A percentile compares a stretch with the other conserved stretches of the same genome.
Evolutionary conservation across 441 rosid species (phyloP).

Genomic region (Pelargonium citronellum): DNA sequence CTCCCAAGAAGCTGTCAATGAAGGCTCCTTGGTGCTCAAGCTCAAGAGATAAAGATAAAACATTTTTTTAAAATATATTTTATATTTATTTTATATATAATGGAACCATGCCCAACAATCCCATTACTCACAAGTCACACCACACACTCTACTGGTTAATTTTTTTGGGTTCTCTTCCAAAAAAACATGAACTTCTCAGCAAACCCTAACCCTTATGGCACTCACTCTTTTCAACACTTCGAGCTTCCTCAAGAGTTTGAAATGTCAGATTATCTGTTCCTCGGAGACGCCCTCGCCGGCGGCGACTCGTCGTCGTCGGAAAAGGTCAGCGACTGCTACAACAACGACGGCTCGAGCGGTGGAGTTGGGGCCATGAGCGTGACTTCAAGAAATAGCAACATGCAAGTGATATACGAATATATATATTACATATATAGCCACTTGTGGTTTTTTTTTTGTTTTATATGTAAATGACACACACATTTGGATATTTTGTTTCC

Average conservation of each 20-base stretch:
- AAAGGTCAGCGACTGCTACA: not conserved
- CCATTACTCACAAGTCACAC: not conserved
- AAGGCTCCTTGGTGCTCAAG: not conserved
- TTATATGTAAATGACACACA: too few relatives aligned
- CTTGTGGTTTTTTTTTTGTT: not conserved
- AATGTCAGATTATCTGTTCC: not conserved
- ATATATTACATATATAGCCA: not conserved
- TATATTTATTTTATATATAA: not conserved
- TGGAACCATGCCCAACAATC: not conserved
- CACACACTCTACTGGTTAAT: not conserved
- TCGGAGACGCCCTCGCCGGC: not conserved
- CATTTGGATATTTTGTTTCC: not conserved
- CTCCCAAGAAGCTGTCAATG: constrained; percentile 2
- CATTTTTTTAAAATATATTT: not conserved
- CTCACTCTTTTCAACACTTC: not conserved
- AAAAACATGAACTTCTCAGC: not conserved
- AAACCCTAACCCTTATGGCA: not conserved
- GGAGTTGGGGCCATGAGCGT: not conserved
- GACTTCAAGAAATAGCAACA: constrained; percentile 1
- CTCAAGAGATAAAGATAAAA: not conserved
- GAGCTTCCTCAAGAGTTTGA: not conserved
- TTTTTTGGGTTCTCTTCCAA: not conserved
- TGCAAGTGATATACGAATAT: not conserved
- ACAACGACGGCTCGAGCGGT: not conserved
- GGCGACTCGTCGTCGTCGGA: not conserved